Conservation (phyloP, 2,329 filamentous ascomycete species). For the Penicillium nordicum region DNA sequence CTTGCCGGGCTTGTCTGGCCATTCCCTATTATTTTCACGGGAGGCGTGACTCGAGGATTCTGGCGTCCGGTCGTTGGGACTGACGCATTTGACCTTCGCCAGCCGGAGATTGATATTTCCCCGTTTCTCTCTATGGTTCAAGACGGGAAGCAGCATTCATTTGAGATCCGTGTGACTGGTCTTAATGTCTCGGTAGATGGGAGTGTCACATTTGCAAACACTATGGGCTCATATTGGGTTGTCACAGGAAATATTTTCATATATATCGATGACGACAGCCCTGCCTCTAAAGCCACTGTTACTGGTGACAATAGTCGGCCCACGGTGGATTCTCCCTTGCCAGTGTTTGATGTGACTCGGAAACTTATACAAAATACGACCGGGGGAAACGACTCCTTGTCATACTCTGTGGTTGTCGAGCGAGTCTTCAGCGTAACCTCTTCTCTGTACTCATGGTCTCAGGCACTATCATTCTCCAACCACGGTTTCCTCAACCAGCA, state of each 20-base stretch:
- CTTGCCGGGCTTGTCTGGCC: conserved; percentile 77
- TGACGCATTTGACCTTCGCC: conserved; percentile 72
- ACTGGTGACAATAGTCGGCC: conserved; percentile 1
- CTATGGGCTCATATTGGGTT: conserved; percentile 67
- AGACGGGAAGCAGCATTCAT: conserved; percentile 62
- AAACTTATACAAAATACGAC: conserved; percentile 34
- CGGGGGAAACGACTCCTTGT: conserved; percentile 58
- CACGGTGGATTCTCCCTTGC: conserved; percentile 35
- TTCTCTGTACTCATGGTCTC: conserved; percentile 53
- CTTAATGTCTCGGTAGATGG: conserved; percentile 56
- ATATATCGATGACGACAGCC: conserved; percentile 57
- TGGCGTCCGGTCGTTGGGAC: conserved; percentile 76
- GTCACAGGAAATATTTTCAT: conserved; percentile 76
- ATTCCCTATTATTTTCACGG: conserved; percentile 78
- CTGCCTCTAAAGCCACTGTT: neutral
- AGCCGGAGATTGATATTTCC: conserved; percentile 79
- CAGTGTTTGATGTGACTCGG: conserved; percentile 49
- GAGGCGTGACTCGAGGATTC: conserved; percentile 70
- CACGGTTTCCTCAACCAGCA: conserved; percentile 53
- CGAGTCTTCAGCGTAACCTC: conserved; percentile 56
- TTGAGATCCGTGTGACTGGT: conserved; percentile 65
- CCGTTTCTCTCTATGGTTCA: conserved; percentile 69
- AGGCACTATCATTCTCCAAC: conserved; percentile 57
- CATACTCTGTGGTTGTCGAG: conserved; percentile 56
- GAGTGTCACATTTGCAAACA: conserved; percentile 49